A percentile compares a stretch with the other conserved stretches of the same genome.
phyloP scores from a whole-genome alignment of 2,329 filamentous ascomycete genomes.

The Ophiostoma pallidulum region DNA sequence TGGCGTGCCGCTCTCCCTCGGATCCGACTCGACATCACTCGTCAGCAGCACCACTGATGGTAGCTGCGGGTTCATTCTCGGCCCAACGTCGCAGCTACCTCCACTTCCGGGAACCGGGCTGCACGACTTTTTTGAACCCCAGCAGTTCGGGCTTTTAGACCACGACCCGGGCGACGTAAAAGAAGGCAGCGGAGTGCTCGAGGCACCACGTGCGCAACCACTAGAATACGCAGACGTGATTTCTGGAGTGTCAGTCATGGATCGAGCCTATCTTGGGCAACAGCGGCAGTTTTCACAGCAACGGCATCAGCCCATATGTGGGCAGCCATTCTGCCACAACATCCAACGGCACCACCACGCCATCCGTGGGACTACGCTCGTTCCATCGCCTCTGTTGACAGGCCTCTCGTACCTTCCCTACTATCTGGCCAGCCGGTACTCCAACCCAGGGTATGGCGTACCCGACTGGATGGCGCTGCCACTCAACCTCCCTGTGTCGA shows the following conservation, averaged over 20 bases:
- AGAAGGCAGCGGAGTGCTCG: too few species aligned
- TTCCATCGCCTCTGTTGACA: conserved; percentile 2
- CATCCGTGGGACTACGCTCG: background rate
- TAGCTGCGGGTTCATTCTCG: too few species aligned
- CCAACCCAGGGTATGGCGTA: background rate
- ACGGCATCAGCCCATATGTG: background rate
- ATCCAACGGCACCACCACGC: background rate
- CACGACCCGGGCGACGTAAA: background rate
- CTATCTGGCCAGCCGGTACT: conserved; percentile 5
- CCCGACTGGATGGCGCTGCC: conserved; percentile 8
- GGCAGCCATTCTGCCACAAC: background rate
- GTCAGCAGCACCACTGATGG: background rate
- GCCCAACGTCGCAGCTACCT: too few species aligned
- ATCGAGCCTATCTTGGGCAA: background rate
- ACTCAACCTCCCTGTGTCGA: conserved; percentile 8
- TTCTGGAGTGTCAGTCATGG: background rate
- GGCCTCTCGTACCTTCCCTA: conserved; percentile 7
- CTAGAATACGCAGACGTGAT: too few species aligned
- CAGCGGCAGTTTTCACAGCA: background rate
- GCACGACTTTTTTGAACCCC: background rate
- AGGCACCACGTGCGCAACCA: too few species aligned
- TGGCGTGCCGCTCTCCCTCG: background rate
- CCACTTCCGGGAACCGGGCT: too few species aligned
- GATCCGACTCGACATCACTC: background rate
- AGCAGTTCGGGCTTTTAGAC: background rate